Evolutionary conservation across 1,284 basidiomycete genomes (phyloP), one percentile per base, ranked within the genome.

Genomic region (Ceratobasidium sp.): DNA sequence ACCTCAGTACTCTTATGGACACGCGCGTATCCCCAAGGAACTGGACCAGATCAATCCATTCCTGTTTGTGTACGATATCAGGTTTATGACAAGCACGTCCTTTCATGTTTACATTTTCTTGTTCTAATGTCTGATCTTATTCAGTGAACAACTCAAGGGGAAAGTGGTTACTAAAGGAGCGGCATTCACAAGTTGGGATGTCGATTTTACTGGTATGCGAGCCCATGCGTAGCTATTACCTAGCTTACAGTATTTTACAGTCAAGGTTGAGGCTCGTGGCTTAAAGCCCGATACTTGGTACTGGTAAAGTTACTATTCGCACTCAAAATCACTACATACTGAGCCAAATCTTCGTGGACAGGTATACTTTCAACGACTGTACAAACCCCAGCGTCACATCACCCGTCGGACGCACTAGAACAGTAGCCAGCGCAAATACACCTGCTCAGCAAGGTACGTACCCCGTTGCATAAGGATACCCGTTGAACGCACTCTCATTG

Each of bases 1-100:
- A 80, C 79, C 7, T 86, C 84, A 36, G 81, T 86, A 39, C 78
- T 88, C 36, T 80, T 88, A 14, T 88, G 86, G 86, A 87, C 86
- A 1, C 80, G 83, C 44, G 83, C 83, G 6, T 79, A 80, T 41
- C 82, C 83, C 33, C 71, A 79, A 21, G 75, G 77, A 4, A 58
- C 73, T 27, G 77, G 77, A 23, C 83, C 82, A 0, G 82, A 85
- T 72, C 82, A 83, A 70, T 82, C 81, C 72, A 81, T 85, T 16
- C 86, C 86, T 6, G 79, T 83, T 69, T 87, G 87, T 75, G 79
- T 87, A 42, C 78, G 81, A 0, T 87, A 81, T 78, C 80, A 82
- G 39, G 60, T 66, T 21, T 66, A 44, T 14, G 60, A 66, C 21
- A 66, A 46, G 60, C 53, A 33, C n/a, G 49, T 9, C 14, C 1